These are phyloP conservation scores for Leptodontidium sp. DNA, from an alignment of 2,329 filamentous ascomycete genomes.

Conservation along the genomic window DNA sequence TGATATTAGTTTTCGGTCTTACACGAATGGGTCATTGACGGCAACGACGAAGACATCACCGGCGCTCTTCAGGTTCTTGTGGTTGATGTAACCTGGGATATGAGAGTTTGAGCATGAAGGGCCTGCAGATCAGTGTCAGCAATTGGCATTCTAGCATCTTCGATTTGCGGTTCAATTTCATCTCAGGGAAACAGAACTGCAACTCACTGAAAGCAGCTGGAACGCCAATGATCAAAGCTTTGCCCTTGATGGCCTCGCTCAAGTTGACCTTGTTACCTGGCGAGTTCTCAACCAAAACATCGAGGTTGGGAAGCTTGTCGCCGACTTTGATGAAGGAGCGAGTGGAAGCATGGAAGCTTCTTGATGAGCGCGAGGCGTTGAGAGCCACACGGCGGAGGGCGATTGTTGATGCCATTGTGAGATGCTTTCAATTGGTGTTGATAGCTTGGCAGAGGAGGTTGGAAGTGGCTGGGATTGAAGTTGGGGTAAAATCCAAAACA, in stretches of 20 bases:
- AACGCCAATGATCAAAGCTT: constrained; percentile 85
- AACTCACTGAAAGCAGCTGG: constrained; percentile 76
- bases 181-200: background rate
- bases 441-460: constrained; percentile 15
- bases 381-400: constrained; percentile 38
- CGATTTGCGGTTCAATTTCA: background rate
- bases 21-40: constrained; percentile 97
- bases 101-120: constrained; percentile 74
- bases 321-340: constrained; percentile 75
- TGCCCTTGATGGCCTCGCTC: constrained; percentile 73
- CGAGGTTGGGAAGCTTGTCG: constrained; percentile 79
- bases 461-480: constrained; percentile 5
- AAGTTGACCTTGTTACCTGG: constrained; percentile 93
- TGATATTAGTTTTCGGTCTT: constrained; percentile 50
- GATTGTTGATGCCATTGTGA: constrained; percentile 40
- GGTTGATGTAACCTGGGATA: constrained; percentile 86
- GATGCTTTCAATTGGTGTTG: constrained; percentile 6
- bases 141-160: background rate
- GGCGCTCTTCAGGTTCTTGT: constrained; percentile 78
- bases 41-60: constrained; percentile 89
- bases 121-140: constrained; percentile 47
- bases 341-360: constrained; percentile 69
- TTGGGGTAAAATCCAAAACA: background rate
- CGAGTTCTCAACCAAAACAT: constrained; percentile 83
- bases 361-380: constrained; percentile 27